Base-by-base conservation (phyloP, 73 alveolate genomes). In the Uronychia setigera region DNA sequence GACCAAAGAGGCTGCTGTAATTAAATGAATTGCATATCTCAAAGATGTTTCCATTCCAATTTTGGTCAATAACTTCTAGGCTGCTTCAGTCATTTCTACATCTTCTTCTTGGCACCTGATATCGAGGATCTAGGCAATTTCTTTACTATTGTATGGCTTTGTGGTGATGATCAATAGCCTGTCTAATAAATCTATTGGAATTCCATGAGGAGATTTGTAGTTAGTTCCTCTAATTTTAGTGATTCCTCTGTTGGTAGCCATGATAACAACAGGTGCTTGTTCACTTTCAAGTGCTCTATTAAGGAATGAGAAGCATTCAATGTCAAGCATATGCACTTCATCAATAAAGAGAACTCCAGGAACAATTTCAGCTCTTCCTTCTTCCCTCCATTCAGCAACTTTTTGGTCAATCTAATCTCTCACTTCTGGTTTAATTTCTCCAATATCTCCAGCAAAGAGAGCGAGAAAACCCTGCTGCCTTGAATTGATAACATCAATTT, bases 321-420 rank as follows among this genome's bases (percentile, higher is more conserved):
- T 96, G 88, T 98, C 99, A 60, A 97, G 96, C 99, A 98, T 98
- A 86, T 98, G 99, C 77, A 98, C 99, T 97, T 98, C 99, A 91
- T 95, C 98, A 77, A 96, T 98, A 92, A 98, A 98, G 79, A 98
- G 96, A 27, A 95, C 99, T 27, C 99, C 99, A 19, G 99, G 99
- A 27, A 98, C 99, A 58, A 98, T 89, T 75, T 98, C 99, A 46
- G 98, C 99, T 88, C 97, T 95, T 57, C 99, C 99, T 93, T 98
- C 99, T 84, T 98, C 99, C 79, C 99, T 95, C 99, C 99, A 98
- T 91, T 98, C 99, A 59, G 99, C 99, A 9, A 98, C 99, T 86
- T 96, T 97, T 74, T 96, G 91, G 82, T 98, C 99, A 46, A 98
- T 98, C 92, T 98, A 97, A 77, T 98, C 99, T 84, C 99, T 94